These are phyloP conservation scores for Rhodocollybia butyracea DNA, from an alignment of 768 basidiomycete species.

Conservation along the genomic window DNA sequence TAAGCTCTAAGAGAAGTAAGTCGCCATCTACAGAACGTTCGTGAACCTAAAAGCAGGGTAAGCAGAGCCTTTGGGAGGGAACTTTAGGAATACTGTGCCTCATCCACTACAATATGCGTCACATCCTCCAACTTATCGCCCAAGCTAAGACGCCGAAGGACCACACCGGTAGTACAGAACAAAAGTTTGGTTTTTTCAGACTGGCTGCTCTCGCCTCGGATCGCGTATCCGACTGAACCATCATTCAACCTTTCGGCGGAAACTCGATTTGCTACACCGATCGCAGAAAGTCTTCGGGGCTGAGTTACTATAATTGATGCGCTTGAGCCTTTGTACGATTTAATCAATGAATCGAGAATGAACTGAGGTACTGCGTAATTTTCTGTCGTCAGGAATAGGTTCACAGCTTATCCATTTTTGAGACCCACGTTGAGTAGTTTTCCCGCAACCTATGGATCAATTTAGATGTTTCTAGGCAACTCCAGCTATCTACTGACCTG, in stretches of 20 bases:
- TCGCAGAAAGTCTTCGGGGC: slow-evolving; percentile 84
- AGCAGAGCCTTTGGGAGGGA: not conserved
- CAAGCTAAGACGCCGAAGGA: slow-evolving; percentile 71
- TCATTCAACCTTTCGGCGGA: slow-evolving; percentile 76
- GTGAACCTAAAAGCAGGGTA: slow-evolving; percentile 59
- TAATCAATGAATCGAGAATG: slow-evolving; percentile 80
- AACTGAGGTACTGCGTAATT: slow-evolving; percentile 75
- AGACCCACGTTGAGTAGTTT: slow-evolving; percentile 77
- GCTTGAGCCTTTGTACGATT: slow-evolving; percentile 51
- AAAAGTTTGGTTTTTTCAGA: slow-evolving; percentile 67
- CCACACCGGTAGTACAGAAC: slow-evolving; percentile 95
- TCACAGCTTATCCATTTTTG: not conserved
- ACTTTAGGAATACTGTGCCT: slow-evolving; percentile 43
- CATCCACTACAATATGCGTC: slow-evolving; percentile 87
- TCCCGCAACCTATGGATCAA: slow-evolving; percentile 72
- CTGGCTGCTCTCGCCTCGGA: slow-evolving; percentile 81
- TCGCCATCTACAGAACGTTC: slow-evolving; percentile 92
- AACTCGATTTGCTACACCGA: slow-evolving; percentile 85
- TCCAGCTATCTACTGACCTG: slow-evolving; percentile 42
- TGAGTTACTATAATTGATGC: slow-evolving; percentile 86
- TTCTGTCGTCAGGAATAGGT: not conserved
- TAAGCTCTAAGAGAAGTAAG: slow-evolving; percentile 80
- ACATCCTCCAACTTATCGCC: slow-evolving; percentile 69
- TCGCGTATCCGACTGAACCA: slow-evolving; percentile 82
- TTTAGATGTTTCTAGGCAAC: not conserved